These are phyloP conservation scores for Neonectria ditissima DNA, from an alignment of 2,329 filamentous ascomycete genomes.

Conservation along the genomic window DNA sequence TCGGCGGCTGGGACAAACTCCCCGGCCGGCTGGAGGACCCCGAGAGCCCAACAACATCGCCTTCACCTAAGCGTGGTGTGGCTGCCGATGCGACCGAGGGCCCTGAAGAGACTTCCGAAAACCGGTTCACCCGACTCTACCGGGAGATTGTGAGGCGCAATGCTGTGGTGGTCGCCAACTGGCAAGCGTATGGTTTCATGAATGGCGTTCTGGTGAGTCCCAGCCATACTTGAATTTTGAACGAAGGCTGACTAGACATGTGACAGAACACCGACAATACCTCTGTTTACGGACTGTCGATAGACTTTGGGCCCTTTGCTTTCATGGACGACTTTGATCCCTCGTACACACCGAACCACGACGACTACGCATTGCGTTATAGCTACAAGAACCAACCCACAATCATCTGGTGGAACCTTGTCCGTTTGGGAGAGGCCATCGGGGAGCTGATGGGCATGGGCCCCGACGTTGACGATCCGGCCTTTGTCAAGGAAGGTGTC, in stretches of 20 bases:
- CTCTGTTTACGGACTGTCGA: constrained; percentile 85
- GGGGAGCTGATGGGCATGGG: constrained; percentile 90
- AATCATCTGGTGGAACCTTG: constrained; percentile 99
- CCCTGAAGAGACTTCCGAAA: constrained; percentile 76
- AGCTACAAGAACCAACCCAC: constrained; percentile 94
- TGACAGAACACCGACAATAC: constrained; percentile 92
- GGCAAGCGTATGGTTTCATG: constrained; percentile 99
- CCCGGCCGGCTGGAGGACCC: constrained; percentile 70
- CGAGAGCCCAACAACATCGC: constrained; percentile 58
- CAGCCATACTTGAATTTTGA: not conserved
- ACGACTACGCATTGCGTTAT: constrained; percentile 89
- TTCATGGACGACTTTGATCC: constrained; percentile 99
- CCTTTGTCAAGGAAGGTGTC: constrained; percentile 80
- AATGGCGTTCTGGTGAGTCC: constrained; percentile 81
- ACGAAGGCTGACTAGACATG: constrained; percentile 34
- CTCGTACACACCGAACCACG: constrained; percentile 94
- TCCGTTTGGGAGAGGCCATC: constrained; percentile 87
- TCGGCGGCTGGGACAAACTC: constrained; percentile 87
- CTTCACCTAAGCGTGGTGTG: constrained; percentile 63
- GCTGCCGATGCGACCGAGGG: constrained; percentile 73
- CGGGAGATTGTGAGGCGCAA: constrained; percentile 89
- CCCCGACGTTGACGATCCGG: constrained; percentile 74
- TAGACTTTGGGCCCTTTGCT: constrained; percentile 97
- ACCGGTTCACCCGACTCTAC: constrained; percentile 88
- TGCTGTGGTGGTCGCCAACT: constrained; percentile 87